Evolutionary conservation across 306 rosid species (phyloP).

Genomic region (Medicago ruthenica): DNA sequence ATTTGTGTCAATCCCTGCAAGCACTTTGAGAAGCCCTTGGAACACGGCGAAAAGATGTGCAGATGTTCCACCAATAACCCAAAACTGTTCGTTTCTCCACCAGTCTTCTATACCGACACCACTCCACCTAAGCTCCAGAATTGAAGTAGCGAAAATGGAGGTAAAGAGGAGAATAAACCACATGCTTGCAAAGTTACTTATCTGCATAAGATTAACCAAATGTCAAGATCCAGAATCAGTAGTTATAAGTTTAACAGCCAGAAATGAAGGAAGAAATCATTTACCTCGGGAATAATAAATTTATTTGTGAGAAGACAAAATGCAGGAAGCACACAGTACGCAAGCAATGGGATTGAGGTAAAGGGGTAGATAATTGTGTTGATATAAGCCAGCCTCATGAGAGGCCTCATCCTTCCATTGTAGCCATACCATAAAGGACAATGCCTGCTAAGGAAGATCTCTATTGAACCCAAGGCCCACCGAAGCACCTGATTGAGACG

Average conservation of each 20-base stretch:
- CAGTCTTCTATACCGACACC: conserved; percentile 97
- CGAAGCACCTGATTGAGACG: conserved; percentile 99
- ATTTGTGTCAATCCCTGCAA: conserved; percentile 91
- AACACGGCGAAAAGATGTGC: conserved; percentile 98
- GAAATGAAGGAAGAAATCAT: conserved; percentile 29
- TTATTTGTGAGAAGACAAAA: conserved; percentile 94
- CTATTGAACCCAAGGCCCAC: conserved; percentile 99
- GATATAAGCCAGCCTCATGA: conserved; percentile 91
- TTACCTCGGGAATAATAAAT: conserved; percentile 97
- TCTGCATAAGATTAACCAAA: conserved; percentile 57
- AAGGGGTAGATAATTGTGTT: conserved; percentile 96
- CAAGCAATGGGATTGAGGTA: conserved; percentile 87
- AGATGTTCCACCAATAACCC: conserved; percentile 99
- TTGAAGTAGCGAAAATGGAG: conserved; percentile 87
- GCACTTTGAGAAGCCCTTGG: conserved; percentile 95
- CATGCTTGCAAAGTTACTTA: conserved; percentile 98
- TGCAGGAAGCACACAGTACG: conserved; percentile 93
- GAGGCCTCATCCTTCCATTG: conserved; percentile 75
- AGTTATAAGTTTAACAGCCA: neutral
- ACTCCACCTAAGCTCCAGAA: conserved; percentile 99
- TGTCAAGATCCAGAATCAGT: conserved; percentile 10
- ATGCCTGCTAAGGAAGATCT: conserved; percentile 97
- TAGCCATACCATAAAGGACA: conserved; percentile 99
- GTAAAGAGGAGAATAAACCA: conserved; percentile 96
- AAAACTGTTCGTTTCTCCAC: conserved; percentile 99